Conservation (phyloP, 768 basidiomycete species). For the Leccinum subtestaceum region DNA sequence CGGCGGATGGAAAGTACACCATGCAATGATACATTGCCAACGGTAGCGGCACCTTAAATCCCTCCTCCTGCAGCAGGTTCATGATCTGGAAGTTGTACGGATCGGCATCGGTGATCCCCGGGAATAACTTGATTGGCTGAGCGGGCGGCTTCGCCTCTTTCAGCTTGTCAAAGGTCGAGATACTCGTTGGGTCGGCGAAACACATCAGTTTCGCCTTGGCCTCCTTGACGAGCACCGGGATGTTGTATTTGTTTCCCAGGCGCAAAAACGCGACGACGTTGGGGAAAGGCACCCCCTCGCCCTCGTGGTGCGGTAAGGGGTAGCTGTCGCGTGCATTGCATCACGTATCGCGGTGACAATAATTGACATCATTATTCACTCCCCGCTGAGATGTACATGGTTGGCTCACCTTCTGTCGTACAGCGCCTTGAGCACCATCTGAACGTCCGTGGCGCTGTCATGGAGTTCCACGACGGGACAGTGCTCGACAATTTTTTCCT, state of each 20-base stretch:
- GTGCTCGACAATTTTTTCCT: constrained; percentile 10
- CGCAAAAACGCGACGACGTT: constrained; percentile 8
- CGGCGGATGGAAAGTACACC: neutral
- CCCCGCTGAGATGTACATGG: neutral
- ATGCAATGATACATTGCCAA: constrained; percentile 9
- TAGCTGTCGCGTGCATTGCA: constrained; percentile 1
- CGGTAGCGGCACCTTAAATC: constrained; percentile 4
- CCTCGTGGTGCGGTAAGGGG: neutral
- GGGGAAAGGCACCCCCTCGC: neutral
- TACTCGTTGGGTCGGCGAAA: neutral
- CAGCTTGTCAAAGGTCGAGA: neutral
- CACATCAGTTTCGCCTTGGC: constrained; percentile 6
- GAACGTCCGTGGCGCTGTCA: constrained; percentile 12
- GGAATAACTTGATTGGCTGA: neutral
- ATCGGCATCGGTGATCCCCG: constrained; percentile 1
- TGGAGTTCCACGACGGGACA: constrained; percentile 21
- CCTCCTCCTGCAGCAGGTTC: constrained; percentile 12
- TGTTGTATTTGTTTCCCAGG: constrained; percentile 19
- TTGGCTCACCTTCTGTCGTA: constrained; percentile 14
- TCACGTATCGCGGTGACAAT: neutral
- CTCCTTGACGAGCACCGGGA: constrained; percentile 5
- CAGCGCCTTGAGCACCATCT: constrained; percentile 14
- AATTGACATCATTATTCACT: neutral
- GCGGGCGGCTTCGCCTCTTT: neutral
- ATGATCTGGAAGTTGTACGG: constrained; percentile 17